Conservation (phyloP, 1,284 basidiomycete species). For the Malassezia brasiliensis region DNA sequence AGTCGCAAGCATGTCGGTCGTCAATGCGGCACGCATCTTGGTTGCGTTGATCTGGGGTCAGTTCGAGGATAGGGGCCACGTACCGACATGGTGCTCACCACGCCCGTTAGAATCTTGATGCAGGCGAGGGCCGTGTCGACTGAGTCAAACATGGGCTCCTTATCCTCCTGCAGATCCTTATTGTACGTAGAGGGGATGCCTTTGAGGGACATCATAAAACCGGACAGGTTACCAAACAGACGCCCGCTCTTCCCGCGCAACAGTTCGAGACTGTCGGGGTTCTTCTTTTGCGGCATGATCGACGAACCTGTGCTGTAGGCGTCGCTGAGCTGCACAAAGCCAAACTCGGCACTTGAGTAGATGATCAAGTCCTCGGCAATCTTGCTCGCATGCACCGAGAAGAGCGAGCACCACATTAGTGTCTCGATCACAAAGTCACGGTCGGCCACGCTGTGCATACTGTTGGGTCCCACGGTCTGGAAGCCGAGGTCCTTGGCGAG, state of each 20-base stretch:
- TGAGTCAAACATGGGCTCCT: slow-evolving; percentile 90
- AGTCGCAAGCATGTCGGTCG: slow-evolving; percentile 93
- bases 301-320: slow-evolving; percentile 97
- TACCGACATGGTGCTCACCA: slow-evolving; percentile 65
- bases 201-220: slow-evolving; percentile 94
- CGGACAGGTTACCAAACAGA: slow-evolving; percentile 84
- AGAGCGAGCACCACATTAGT: slow-evolving; percentile 86
- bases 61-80: neutral
- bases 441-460: slow-evolving; percentile 68
- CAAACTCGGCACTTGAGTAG: slow-evolving; percentile 93
- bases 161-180: slow-evolving; percentile 97
- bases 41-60: slow-evolving; percentile 64
- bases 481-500: slow-evolving; percentile 46
- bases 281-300: slow-evolving; percentile 99
- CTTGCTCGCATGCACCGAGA: slow-evolving; percentile 85
- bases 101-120: slow-evolving; percentile 85
- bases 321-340: slow-evolving; percentile 84
- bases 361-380: slow-evolving; percentile 93
- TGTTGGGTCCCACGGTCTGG: slow-evolving; percentile 43
- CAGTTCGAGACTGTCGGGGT: slow-evolving; percentile 89
- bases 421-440: slow-evolving; percentile 96
- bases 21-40: slow-evolving; percentile 79
- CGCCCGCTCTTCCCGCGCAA: slow-evolving; percentile 89
- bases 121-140: slow-evolving; percentile 84
- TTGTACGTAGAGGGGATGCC: slow-evolving; percentile 97